These are phyloP conservation scores for Nothophaeocryptopus gaeumannii DNA, from an alignment of 2,329 filamentous ascomycete genomes.

Conservation along the genomic window DNA sequence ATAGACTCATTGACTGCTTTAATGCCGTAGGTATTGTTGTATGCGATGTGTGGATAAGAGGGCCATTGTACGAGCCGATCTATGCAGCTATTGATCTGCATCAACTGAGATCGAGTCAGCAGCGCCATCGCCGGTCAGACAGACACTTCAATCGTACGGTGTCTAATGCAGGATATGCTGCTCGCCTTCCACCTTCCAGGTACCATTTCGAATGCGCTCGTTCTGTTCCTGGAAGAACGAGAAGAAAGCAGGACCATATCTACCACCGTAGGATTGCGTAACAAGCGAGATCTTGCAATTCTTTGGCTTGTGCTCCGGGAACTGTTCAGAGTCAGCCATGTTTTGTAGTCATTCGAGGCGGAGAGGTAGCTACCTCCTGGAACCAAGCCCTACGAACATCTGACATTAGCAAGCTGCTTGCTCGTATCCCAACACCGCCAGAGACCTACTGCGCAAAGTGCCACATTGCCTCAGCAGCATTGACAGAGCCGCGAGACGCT, in stretches of 20 bases:
- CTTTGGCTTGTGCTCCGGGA: constrained; percentile 60
- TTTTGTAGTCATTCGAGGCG: not conserved
- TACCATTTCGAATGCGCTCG: constrained; percentile 47
- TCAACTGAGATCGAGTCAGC: constrained; percentile 37
- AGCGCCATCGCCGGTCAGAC: too few species aligned
- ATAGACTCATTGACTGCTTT: constrained; percentile 49
- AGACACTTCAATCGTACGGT: constrained; percentile 36
- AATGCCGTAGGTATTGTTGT: constrained; percentile 58
- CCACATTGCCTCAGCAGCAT: constrained; percentile 57
- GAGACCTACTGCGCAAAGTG: constrained; percentile 50
- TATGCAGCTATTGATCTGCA: constrained; percentile 53
- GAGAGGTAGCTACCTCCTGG: constrained; percentile 48
- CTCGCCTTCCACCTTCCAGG: constrained; percentile 31
- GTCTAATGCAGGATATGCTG: constrained; percentile 44
- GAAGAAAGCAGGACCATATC: constrained; percentile 61
- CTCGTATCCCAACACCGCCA: too few species aligned
- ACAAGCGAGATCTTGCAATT: constrained; percentile 55
- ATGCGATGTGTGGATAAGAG: constrained; percentile 50
- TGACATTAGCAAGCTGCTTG: too few species aligned
- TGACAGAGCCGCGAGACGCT: constrained; percentile 51
- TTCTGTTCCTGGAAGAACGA: constrained; percentile 59
- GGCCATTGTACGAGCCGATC: constrained; percentile 51
- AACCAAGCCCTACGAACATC: constrained; percentile 49
- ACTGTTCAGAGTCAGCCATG: constrained; percentile 31
- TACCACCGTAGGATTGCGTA: constrained; percentile 50